Evolutionary conservation across 2,329 filamentous ascomycete genomes (phyloP), one percentile per base, ranked within the genome.

Genomic region (Periconia digitata): DNA sequence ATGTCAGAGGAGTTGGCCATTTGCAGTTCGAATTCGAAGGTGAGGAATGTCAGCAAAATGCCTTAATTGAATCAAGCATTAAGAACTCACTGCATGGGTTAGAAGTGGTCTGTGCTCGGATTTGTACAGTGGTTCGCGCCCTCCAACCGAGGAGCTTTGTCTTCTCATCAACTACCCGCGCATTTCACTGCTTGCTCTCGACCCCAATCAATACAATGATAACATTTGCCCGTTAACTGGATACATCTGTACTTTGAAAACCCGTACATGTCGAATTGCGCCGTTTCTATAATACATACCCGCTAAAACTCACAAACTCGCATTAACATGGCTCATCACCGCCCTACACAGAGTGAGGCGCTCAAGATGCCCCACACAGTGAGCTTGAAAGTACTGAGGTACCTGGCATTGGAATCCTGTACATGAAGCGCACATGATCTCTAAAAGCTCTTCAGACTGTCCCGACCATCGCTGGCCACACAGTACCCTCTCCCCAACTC

Each of bases 371-470:
- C 92, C 0, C 94, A 97, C 71, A 84, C 86, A 15, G 79, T 90
- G 54, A 92, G 95, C 53, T 76, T 97, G 40, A 94, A 95, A 73
- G 85, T 87, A 15, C 75, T 97, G 45, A 78, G 96, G 47, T 96
- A 89, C 38, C 86, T 24, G 43, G n/a, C 7, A 27, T 18, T 17
- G 13, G 20, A 13, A 12, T 15, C 1, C 12, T 15, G 3, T 8
- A 13, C 4, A 21, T 32, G 12, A 32, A 13, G 34, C 8, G 12
- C 10, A 4, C 8, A 8, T 2, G 29, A 3, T 3, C 21, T 24
- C 42, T 35, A 27, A 43, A 17, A 27, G 1, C 12, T 2, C 16
- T 20, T 3, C 29, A 95, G 90, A 49, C 82, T 97, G 50, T 95
- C 92, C 1, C 86, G 89, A 13, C 91, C 89, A 1, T 87, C 87